A percentile compares a stretch with the other conserved stretches of the same genome.
phyloP scores from a whole-genome alignment of 768 basidiomycete species.

The Gloeostereum incarnatum region DNA sequence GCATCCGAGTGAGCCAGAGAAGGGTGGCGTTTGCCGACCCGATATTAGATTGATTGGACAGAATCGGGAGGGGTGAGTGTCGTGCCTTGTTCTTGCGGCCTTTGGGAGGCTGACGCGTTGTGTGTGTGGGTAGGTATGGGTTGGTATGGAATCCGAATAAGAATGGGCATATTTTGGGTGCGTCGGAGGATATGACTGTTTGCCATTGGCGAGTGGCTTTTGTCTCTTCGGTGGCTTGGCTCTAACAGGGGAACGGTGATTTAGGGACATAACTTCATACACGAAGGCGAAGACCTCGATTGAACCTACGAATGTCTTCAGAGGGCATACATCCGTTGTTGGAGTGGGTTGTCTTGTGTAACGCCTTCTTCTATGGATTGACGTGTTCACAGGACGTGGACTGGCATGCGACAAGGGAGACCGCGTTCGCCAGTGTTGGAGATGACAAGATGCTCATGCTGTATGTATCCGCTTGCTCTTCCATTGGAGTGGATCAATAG shows the following conservation, averaged over 20 bases:
- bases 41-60: constrained; percentile 90
- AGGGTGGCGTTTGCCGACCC: constrained; percentile 77
- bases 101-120: constrained; percentile 8
- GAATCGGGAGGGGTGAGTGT: constrained; percentile 79
- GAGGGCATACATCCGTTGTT: constrained; percentile 86
- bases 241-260: too few species aligned
- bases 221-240: constrained; percentile 3
- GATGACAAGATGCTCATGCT: constrained; percentile 93
- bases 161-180: constrained; percentile 78
- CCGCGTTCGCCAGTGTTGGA: constrained; percentile 88
- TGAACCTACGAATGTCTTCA: constrained; percentile 79
- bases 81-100: not conserved
- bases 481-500: constrained; percentile 1
- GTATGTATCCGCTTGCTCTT: constrained; percentile 34
- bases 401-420: constrained; percentile 81
- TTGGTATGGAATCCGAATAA: constrained; percentile 87
- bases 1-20: constrained; percentile 88
- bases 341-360: constrained; percentile 47
- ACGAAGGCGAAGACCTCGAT: constrained; percentile 67
- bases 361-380: not conserved
- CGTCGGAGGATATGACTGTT: constrained; percentile 93
- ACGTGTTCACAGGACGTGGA: constrained; percentile 77
- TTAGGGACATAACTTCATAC: constrained; percentile 94
- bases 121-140: constrained; percentile 78
- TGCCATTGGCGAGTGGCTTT: constrained; percentile 69